Evolutionary conservation across 805 yeast species (phyloP).

Genomic region (Hanseniaspora meyeri): DNA sequence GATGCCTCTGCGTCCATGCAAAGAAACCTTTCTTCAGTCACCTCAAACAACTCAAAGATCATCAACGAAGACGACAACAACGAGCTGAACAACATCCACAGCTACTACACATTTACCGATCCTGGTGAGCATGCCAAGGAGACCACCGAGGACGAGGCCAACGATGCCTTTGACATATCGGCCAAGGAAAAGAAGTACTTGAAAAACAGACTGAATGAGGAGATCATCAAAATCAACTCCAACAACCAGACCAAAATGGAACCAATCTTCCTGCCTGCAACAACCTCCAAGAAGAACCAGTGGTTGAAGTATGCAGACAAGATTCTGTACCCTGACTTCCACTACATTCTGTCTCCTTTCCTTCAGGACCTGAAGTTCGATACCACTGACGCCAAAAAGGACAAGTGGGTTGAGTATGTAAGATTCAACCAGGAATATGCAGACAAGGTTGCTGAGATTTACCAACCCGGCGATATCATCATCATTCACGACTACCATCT

Average conservation of each 20-base stretch:
- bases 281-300: slow-evolving; percentile 47
- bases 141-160: slow-evolving; percentile 13
- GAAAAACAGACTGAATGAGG: slow-evolving; percentile 29
- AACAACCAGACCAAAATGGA: slow-evolving; percentile 45
- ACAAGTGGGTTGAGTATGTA: slow-evolving; percentile 83
- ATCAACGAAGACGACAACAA: slow-evolving; percentile 12
- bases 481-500: slow-evolving; percentile 90
- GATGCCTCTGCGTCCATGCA: not conserved
- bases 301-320: slow-evolving; percentile 89
- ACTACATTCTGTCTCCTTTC: slow-evolving; percentile 69
- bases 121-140: slow-evolving; percentile 14
- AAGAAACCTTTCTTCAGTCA: not conserved
- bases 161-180: slow-evolving; percentile 41
- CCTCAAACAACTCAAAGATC: not conserved
- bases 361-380: slow-evolving; percentile 42
- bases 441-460: slow-evolving; percentile 56
- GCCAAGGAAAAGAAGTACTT: slow-evolving; percentile 39
- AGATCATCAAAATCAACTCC: slow-evolving; percentile 34
- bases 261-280: slow-evolving; percentile 69
- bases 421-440: slow-evolving; percentile 84
- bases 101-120: slow-evolving; percentile 12
- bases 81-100: slow-evolving; percentile 5
- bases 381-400: slow-evolving; percentile 42
- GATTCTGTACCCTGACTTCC: slow-evolving; percentile 87
- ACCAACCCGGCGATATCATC: slow-evolving; percentile 77